Evolutionary conservation across 257 asterid species (phyloP).

Genomic region (Capsicum pubescens): DNA sequence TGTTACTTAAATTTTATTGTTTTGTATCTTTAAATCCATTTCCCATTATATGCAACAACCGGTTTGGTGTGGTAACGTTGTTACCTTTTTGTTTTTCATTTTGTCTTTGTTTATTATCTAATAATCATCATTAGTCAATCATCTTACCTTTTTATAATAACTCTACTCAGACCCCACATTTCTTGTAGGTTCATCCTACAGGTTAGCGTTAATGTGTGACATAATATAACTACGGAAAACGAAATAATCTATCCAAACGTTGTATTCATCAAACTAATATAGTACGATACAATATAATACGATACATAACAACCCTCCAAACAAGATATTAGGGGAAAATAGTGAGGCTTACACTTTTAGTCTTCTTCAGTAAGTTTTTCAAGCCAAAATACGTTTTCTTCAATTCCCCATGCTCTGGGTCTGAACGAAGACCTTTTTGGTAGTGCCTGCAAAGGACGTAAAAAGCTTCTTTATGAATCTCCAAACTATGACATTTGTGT

Average conservation of each 20-base stretch:
- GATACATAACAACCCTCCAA: constrained; percentile 1
- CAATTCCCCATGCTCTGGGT: constrained; percentile 90
- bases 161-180: too few relatives aligned
- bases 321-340: not conserved
- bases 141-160: too few relatives aligned
- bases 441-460: constrained; percentile 64
- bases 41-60: not conserved
- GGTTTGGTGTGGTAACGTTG: not conserved
- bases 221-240: too few relatives aligned
- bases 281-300: not conserved
- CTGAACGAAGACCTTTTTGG: constrained; percentile 94
- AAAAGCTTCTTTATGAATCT: not conserved
- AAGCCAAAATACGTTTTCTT: constrained; percentile 90
- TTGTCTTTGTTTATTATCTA: too few relatives aligned
- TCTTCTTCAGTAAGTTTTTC: constrained; percentile 87
- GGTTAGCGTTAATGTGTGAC: too few relatives aligned
- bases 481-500: not conserved
- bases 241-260: not conserved
- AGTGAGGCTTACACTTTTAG: constrained; percentile 64
- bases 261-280: not conserved
- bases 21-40: not conserved
- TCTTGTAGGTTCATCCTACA: too few relatives aligned
- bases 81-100: not conserved
- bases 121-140: too few relatives aligned
- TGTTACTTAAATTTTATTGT: not conserved